phyloP scores from a whole-genome alignment of 2,329 filamentous ascomycete genomes.

The Ceratocystis lukuohia region DNA sequence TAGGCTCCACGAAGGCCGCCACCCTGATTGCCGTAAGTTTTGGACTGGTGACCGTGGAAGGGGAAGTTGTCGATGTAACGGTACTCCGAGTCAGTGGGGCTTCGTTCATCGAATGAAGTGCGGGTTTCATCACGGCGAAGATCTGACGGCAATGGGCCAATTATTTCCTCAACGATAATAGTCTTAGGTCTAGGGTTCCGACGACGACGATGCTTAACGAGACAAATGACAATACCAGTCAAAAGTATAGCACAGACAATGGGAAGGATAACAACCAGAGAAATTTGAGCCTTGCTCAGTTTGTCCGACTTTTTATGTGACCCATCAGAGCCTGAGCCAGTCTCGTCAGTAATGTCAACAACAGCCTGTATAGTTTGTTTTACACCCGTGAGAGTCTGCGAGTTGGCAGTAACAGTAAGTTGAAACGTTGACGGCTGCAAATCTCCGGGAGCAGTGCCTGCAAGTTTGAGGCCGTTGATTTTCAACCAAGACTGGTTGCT shows the following conservation, averaged over 20 bases:
- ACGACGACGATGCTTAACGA: conserved; percentile 26
- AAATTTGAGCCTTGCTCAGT: conserved; percentile 25
- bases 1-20: conserved; percentile 6
- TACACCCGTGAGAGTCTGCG: conserved; percentile 17
- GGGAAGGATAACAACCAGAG: conserved; percentile 35
- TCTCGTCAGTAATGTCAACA: conserved; percentile 28
- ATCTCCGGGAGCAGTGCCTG: conserved; percentile 29
- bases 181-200: conserved; percentile 21
- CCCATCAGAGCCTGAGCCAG: conserved; percentile 20
- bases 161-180: conserved; percentile 13
- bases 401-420: conserved; percentile 17
- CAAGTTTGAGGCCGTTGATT: conserved; percentile 29
- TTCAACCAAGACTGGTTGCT: conserved; percentile 33
- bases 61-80: conserved; percentile 16
- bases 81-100: conserved; percentile 14
- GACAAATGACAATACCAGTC: conserved; percentile 27
- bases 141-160: conserved; percentile 13
- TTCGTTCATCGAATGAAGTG: conserved; percentile 12
- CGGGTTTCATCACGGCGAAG: conserved; percentile 12
- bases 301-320: conserved; percentile 21
- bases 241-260: conserved; percentile 28
- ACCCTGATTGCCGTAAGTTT: background rate
- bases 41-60: conserved; percentile 7
- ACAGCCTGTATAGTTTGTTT: conserved; percentile 22
- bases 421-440: conserved; percentile 1